Percentiles rank a stretch among this genome's conserved stretches.
Evolutionary conservation across 2,329 filamentous ascomycete species (phyloP).

Genomic region (Botrytis tulipae): DNA sequence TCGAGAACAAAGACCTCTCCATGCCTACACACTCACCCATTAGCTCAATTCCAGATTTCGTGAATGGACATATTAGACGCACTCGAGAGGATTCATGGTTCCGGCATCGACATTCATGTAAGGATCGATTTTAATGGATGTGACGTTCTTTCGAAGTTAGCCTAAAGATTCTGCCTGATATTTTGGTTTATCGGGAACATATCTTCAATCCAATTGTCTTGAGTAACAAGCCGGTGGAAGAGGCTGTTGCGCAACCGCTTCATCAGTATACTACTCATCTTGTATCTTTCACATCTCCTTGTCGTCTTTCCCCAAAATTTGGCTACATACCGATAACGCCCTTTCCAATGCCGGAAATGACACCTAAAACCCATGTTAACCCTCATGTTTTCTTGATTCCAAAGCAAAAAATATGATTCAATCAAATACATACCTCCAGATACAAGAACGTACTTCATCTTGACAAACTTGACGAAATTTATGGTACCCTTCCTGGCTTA

Average conservation of each 20-base stretch:
- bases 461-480: conserved; percentile 36
- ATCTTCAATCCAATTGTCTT: conserved; percentile 80
- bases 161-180: conserved; percentile 12
- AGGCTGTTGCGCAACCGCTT: conserved; percentile 48
- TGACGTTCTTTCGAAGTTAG: conserved; percentile 50
- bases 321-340: conserved; percentile 62
- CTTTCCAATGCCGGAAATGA: conserved; percentile 59
- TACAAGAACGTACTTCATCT: conserved; percentile 80
- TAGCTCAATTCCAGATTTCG: conserved; percentile 30
- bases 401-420: background rate
- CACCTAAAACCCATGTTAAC: conserved; percentile 38
- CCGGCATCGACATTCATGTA: conserved; percentile 78
- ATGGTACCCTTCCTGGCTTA: conserved; percentile 33
- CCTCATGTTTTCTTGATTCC: background rate
- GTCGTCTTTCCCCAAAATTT: conserved; percentile 1
- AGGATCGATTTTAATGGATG: conserved; percentile 68
- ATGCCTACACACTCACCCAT: conserved; percentile 53
- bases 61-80: conserved; percentile 30
- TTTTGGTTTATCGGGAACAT: conserved; percentile 42
- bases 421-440: conserved; percentile 59
- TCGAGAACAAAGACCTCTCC: conserved; percentile 88
- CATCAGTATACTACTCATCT: conserved; percentile 9
- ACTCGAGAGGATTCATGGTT: conserved; percentile 60
- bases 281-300: background rate
- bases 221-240: conserved; percentile 70